These are phyloP conservation scores for Quercus phellos DNA, from an alignment of 331 rosid genomes.

Conservation along the genomic window DNA sequence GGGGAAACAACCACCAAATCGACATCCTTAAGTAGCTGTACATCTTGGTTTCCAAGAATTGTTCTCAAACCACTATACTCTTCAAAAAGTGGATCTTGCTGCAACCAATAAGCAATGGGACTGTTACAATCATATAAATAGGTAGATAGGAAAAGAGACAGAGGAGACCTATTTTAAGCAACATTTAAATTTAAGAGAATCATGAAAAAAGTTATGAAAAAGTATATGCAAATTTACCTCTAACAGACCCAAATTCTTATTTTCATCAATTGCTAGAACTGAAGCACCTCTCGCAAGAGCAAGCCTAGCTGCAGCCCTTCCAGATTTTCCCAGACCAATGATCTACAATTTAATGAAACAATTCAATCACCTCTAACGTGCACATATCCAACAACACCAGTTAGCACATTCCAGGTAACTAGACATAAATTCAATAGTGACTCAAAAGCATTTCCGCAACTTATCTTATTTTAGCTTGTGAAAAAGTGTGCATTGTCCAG, in stretches of 20 bases:
- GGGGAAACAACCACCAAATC: constrained; percentile 37
- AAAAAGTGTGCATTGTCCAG: neutral
- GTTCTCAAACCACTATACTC: constrained; percentile 20
- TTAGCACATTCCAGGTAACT: neutral
- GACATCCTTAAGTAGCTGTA: constrained; percentile 9
- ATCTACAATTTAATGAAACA: constrained; percentile 6
- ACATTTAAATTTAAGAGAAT: neutral
- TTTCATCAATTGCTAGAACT: constrained; percentile 28
- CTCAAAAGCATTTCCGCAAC: neutral
- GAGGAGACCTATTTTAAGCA: too few species aligned
- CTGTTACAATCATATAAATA: neutral
- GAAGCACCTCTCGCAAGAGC: constrained; percentile 39
- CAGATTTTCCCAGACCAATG: constrained; percentile 36
- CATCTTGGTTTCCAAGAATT: constrained; percentile 22
- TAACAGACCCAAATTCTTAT: constrained; percentile 13
- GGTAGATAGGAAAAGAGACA: too few species aligned
- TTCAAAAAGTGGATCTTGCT: constrained; percentile 25
- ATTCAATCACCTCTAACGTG: neutral
- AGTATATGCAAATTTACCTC: constrained; percentile 9
- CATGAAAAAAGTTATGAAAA: neutral
- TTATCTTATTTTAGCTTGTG: neutral
- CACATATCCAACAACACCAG: neutral
- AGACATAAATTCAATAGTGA: neutral
- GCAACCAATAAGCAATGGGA: constrained; percentile 1
- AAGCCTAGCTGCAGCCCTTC: constrained; percentile 31